Evolutionary conservation across 495 filamentous ascomycete species (phyloP).

Genomic region (Glonium stellatum): DNA sequence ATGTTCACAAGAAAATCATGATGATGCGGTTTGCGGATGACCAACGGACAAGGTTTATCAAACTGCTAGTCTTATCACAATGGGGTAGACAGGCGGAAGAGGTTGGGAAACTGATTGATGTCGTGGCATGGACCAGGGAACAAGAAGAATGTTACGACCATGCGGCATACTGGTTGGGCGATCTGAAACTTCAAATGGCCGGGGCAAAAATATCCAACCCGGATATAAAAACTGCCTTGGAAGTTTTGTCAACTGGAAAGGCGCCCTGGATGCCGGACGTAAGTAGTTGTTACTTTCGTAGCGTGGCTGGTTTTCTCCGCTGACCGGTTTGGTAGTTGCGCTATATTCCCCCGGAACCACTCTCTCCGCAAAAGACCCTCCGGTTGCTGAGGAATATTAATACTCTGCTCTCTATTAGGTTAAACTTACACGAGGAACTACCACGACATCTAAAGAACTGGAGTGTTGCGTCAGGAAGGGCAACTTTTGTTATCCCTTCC

Average conservation of each 20-base stretch:
- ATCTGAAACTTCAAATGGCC: conserved; percentile 61
- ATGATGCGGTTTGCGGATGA: conserved; percentile 65
- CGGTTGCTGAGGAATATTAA: conserved; percentile 72
- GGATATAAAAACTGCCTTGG: conserved; percentile 80
- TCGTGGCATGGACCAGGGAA: conserved; percentile 61
- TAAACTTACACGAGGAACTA: conserved; percentile 69
- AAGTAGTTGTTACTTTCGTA: conserved; percentile 32
- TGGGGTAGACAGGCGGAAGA: conserved; percentile 75
- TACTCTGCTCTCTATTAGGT: conserved; percentile 67
- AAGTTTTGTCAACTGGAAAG: conserved; percentile 69
- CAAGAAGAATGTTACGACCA: conserved; percentile 51
- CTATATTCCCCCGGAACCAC: conserved; percentile 67
- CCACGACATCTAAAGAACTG: conserved; percentile 68
- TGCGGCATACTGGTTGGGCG: conserved; percentile 54
- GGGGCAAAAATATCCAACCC: conserved; percentile 69
- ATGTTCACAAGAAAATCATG: conserved; percentile 69
- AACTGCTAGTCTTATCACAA: conserved; percentile 76
- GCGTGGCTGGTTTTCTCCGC: conserved; percentile 7
- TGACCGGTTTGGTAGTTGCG: conserved; percentile 51
- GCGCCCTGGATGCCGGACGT: conserved; percentile 72
- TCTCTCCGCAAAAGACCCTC: conserved; percentile 59
- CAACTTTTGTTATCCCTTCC: conserved; percentile 70
- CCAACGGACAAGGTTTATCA: conserved; percentile 71
- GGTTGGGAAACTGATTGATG: conserved; percentile 77
- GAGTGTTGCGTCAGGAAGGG: conserved; percentile 67